phyloP scores from a whole-genome alignment of 1,284 basidiomycete species.

The Melanopsichium pennsylvanicum region DNA sequence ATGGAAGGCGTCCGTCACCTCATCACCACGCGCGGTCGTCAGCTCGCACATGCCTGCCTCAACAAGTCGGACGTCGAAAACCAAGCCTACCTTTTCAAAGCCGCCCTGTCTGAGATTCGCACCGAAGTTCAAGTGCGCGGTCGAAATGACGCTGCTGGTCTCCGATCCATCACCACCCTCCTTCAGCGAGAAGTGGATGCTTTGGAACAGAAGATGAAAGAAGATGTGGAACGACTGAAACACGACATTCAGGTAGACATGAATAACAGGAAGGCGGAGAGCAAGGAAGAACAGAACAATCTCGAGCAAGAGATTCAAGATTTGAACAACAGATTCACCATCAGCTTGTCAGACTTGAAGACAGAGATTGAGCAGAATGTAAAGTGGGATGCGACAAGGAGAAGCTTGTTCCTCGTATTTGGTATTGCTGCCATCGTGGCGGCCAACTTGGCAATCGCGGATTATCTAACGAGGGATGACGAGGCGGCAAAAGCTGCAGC shows the following conservation, averaged over 20 bases:
- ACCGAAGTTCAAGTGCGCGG: slow-evolving; percentile 85
- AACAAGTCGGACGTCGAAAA: slow-evolving; percentile 77
- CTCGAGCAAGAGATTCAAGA: slow-evolving; percentile 89
- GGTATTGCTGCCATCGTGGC: slow-evolving; percentile 63
- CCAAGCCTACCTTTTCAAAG: slow-evolving; percentile 91
- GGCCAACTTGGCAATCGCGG: slow-evolving; percentile 60
- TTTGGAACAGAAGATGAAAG: slow-evolving; percentile 89
- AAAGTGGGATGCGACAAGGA: slow-evolving; percentile 64
- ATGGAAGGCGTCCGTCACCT: slow-evolving; percentile 87
- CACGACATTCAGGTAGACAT: slow-evolving; percentile 97
- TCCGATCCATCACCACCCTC: slow-evolving; percentile 77
- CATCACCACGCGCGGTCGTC: slow-evolving; percentile 78
- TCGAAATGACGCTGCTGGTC: slow-evolving; percentile 82
- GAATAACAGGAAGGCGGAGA: slow-evolving; percentile 90
- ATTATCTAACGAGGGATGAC: slow-evolving; percentile 56
- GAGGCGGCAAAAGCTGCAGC: slow-evolving; percentile 43
- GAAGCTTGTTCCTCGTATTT: slow-evolving; percentile 62
- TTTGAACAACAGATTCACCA: slow-evolving; percentile 66
- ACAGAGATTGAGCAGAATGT: slow-evolving; percentile 66
- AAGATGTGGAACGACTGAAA: slow-evolving; percentile 85
- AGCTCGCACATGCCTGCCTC: slow-evolving; percentile 78
- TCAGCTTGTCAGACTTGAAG: slow-evolving; percentile 63
- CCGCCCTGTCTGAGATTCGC: slow-evolving; percentile 88
- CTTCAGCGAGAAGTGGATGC: slow-evolving; percentile 88
- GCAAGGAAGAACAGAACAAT: slow-evolving; percentile 84